Evolutionary conservation across 257 asterid genomes (phyloP), one percentile per base, ranked within the genome.

Genomic region (Cruciata laevipes): DNA sequence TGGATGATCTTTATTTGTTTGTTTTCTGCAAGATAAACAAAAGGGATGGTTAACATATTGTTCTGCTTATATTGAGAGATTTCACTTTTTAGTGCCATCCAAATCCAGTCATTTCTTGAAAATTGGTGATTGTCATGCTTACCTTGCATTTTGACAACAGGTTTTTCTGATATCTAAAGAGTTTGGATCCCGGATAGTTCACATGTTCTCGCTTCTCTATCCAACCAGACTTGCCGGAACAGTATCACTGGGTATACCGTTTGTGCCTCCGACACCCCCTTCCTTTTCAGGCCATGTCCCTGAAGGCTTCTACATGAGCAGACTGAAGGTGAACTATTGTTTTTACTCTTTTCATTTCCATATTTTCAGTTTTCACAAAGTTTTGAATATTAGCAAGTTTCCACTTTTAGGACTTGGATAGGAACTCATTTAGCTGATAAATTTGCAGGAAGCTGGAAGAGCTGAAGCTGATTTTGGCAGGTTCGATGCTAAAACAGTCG

Each of bases 391-490:
- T 17, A 42, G 51, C 51, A 42, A 42, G 51, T 42, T 42, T 42
- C 18, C 51, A 42, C 3, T 42, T 11, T 42, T 42, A 42, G 51
- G 51, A 11, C 51, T 42, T 42, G 51, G n/a, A 47, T 47, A 47
- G 16, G 53, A 47, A 16, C 20, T 47, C 53, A 40, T 42, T 47
- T 47, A 47, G 7, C 55, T 14, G 20, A 47, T 14, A 14, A 47
- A 47, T 47, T 16, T 60, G 57, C 31, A 38, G 87, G 85, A 84
- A 57, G 83, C 84, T 23, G 87, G 87, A 76, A 73, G 84, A 66
- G 83, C 87, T 24, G 90, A 85, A 71, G 77, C 81, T 44, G 87
- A 85, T 71, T 85, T 85, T 68, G 85, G 72, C 10, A 62, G 90
- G 14, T 71, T 80, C 71, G 82, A 82, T 74, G 69, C 58, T 13